Evolutionary conservation across 768 basidiomycete species (phyloP).

Genomic region (Calvatia gigantea): DNA sequence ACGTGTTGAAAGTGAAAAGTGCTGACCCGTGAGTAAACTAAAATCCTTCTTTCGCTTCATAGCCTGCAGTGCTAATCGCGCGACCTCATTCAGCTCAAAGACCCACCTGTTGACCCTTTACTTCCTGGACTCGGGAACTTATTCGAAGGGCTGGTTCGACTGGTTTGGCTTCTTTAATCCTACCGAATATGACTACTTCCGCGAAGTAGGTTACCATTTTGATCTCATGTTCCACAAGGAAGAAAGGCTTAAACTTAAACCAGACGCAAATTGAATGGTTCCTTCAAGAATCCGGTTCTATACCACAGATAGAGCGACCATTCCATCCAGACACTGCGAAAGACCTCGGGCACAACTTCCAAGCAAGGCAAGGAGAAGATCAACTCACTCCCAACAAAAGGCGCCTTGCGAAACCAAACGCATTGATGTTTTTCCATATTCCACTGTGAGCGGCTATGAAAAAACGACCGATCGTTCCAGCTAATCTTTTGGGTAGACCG

Average conservation of each 20-base stretch:
- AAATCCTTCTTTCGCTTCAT: not conserved
- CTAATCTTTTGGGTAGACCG: conserved; percentile 39
- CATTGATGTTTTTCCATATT: conserved; percentile 97
- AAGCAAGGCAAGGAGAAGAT: conserved; percentile 44
- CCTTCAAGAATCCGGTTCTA: conserved; percentile 72
- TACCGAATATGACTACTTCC: conserved; percentile 85
- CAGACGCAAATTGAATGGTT: conserved; percentile 91
- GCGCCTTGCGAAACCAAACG: conserved; percentile 87
- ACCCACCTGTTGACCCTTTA: conserved; percentile 89
- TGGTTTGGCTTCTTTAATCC: conserved; percentile 64
- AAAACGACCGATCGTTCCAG: not conserved
- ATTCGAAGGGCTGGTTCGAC: conserved; percentile 56
- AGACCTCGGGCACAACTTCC: conserved; percentile 69
- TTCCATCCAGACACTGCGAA: conserved; percentile 74
- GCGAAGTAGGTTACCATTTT: conserved; percentile 41
- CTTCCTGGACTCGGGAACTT: conserved; percentile 86
- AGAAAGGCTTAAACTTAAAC: not conserved
- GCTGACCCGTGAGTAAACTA: conserved; percentile 67
- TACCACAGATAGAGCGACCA: conserved; percentile 75
- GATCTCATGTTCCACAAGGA: not conserved
- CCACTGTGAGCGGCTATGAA: conserved; percentile 58
- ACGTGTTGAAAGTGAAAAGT: conserved; percentile 80
- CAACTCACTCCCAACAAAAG: conserved; percentile 51
- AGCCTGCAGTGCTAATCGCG: not conserved
- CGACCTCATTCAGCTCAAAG: conserved; percentile 54